Evolutionary conservation across 345 rosid genomes (phyloP).

Genomic region (Draba incana): DNA sequence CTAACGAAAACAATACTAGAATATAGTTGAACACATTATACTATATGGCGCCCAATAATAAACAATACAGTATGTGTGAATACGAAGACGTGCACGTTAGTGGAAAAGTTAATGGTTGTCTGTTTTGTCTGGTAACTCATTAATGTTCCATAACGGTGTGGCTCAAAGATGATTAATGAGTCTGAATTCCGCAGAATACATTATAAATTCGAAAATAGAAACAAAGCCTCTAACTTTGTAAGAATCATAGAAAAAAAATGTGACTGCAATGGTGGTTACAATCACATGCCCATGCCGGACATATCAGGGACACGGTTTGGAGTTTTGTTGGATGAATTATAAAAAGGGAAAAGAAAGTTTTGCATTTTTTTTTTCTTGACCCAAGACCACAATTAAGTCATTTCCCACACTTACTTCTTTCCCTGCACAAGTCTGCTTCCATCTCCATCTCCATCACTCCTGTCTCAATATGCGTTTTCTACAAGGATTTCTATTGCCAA

Average conservation of each 20-base stretch:
- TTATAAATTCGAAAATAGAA: too few relatives aligned
- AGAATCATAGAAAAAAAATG: not conserved
- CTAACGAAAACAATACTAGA: too few relatives aligned
- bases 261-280: constrained; percentile 1
- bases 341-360: constrained; percentile 2
- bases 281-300: constrained; percentile 58
- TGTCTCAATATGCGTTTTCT: constrained; percentile 32
- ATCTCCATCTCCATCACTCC: constrained; percentile 48
- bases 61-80: too few relatives aligned
- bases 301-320: constrained; percentile 71
- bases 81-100: too few relatives aligned
- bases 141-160: too few relatives aligned
- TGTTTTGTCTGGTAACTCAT: too few relatives aligned
- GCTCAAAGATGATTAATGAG: too few relatives aligned
- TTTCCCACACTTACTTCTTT: constrained; percentile 22
- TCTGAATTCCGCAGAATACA: too few relatives aligned
- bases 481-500: too few relatives aligned
- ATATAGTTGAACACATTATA: too few relatives aligned
- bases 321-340: constrained; percentile 33
- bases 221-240: constrained; percentile 1
- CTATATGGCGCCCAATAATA: too few relatives aligned
- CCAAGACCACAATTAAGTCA: constrained; percentile 32
- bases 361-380: constrained; percentile 21
- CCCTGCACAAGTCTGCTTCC: constrained; percentile 42
- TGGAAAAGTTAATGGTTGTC: too few relatives aligned